A percentile compares a stretch with the other conserved stretches of the same genome.
These are phyloP conservation scores for Aspergillus sclerotiicarbonarius DNA, from an alignment of 495 filamentous ascomycete species.

Conservation along the genomic window DNA sequence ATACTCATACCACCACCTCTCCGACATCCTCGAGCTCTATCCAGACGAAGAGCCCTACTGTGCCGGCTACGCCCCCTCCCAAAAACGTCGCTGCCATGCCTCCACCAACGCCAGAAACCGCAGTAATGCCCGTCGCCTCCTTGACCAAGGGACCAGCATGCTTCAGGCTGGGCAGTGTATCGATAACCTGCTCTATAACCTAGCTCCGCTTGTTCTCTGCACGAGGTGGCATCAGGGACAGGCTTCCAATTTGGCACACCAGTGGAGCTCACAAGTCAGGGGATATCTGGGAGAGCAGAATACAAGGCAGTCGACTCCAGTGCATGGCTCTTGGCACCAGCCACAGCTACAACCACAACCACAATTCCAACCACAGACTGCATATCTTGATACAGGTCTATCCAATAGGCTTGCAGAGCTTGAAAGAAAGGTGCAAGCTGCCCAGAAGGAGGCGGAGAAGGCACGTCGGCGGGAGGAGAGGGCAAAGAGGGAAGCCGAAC, in stretches of 20 bases:
- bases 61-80: slow-evolving; percentile 22
- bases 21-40: slow-evolving; percentile 24
- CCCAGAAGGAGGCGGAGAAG: not conserved
- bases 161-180: slow-evolving; percentile 19
- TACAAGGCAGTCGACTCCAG: not conserved
- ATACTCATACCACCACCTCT: slow-evolving; percentile 13
- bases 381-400: no score
- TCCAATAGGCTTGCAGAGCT: not conserved
- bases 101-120: slow-evolving; percentile 20
- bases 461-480: not conserved
- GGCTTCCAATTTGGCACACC: slow-evolving; percentile 10
- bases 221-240: slow-evolving; percentile 26
- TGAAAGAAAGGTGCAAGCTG: not conserved
- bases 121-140: slow-evolving; percentile 16
- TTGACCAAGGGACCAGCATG: slow-evolving; percentile 21
- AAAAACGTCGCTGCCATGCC: slow-evolving; percentile 25
- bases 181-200: slow-evolving; percentile 18
- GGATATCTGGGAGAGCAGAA: not conserved
- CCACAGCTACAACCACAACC: no score
- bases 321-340: not conserved
- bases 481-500: not conserved
- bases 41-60: slow-evolving; percentile 27
- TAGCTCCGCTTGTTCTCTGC: slow-evolving; percentile 30
- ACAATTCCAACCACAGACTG: no score
- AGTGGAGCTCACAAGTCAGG: slow-evolving; percentile 12